Evolutionary conservation across 2,329 filamentous ascomycete species (phyloP).

Genomic region (Corynespora cassiicola): DNA sequence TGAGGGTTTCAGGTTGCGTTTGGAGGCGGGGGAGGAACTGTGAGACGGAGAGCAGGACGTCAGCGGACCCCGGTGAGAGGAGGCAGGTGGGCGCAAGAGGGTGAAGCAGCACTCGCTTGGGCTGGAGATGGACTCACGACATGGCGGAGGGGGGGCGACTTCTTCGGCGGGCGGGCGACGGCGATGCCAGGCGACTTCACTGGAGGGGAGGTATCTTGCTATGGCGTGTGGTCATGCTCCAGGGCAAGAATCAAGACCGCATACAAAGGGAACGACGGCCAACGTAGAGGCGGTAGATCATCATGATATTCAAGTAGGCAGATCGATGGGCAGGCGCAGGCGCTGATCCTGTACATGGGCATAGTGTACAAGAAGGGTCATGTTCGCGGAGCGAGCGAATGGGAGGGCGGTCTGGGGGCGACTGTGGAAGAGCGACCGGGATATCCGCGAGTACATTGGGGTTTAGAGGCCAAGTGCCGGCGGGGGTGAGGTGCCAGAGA

Average conservation of each 20-base stretch:
- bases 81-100: constrained; percentile 12
- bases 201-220: constrained; percentile 29
- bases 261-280: constrained; percentile 37
- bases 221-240: constrained; percentile 42
- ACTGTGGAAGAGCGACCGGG: constrained; percentile 40
- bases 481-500: constrained; percentile 26
- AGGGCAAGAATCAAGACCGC: constrained; percentile 33
- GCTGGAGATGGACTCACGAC: constrained; percentile 43
- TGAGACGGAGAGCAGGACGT: constrained; percentile 32
- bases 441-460: constrained; percentile 38
- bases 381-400: constrained; percentile 45
- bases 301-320: constrained; percentile 47
- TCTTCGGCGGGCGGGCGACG: constrained; percentile 26
- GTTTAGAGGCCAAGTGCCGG: constrained; percentile 38
- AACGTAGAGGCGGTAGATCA: constrained; percentile 43
- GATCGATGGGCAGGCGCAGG: constrained; percentile 38
- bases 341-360: constrained; percentile 49
- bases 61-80: constrained; percentile 28
- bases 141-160: constrained; percentile 36
- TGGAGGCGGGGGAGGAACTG: constrained; percentile 50
- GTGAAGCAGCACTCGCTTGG: constrained; percentile 1
- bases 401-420: constrained; percentile 26
- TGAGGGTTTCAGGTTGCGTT: constrained; percentile 52
- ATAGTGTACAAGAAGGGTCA: constrained; percentile 46
- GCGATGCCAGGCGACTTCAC: constrained; percentile 37